Evolutionary conservation across 768 basidiomycete genomes (phyloP).

Genomic region (Mrakia gelida): DNA sequence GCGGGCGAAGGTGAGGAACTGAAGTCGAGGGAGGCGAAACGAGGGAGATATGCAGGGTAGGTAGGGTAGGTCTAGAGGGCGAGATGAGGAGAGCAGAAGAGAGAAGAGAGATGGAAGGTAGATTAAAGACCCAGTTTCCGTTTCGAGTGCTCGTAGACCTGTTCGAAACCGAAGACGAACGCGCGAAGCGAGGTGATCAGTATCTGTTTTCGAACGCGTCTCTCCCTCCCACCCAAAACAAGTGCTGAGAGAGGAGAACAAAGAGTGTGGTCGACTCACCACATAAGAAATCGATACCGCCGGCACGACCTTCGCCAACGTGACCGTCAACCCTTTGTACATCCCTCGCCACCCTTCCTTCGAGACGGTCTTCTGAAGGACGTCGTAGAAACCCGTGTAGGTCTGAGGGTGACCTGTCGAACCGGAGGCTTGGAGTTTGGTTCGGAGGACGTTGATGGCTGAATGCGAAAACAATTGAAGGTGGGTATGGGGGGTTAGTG

Average conservation of each 20-base stretch:
- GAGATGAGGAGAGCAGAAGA: not conserved
- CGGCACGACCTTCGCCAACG: slow-evolving; percentile 92
- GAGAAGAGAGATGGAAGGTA: not conserved
- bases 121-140: slow-evolving; percentile 18
- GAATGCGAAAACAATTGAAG: too few species aligned
- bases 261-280: slow-evolving; percentile 47
- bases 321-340: slow-evolving; percentile 84
- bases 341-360: slow-evolving; percentile 90
- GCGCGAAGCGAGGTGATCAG: not conserved
- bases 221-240: too few species aligned
- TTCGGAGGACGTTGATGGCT: slow-evolving; percentile 66
- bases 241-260: too few species aligned
- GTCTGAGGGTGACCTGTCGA: slow-evolving; percentile 88
- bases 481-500: not conserved
- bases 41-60: not conserved
- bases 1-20: not conserved
- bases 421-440: slow-evolving; percentile 91
- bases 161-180: not conserved
- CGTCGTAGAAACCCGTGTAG: slow-evolving; percentile 85
- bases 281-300: slow-evolving; percentile 96
- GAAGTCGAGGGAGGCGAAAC: not conserved
- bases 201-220: too few species aligned
- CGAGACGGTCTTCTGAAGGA: slow-evolving; percentile 69
- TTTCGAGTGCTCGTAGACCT: slow-evolving; percentile 32
- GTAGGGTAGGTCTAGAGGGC: not conserved